Evolutionary conservation across 106 monocot species (phyloP).

Genomic region (Dioscorea alata): DNA sequence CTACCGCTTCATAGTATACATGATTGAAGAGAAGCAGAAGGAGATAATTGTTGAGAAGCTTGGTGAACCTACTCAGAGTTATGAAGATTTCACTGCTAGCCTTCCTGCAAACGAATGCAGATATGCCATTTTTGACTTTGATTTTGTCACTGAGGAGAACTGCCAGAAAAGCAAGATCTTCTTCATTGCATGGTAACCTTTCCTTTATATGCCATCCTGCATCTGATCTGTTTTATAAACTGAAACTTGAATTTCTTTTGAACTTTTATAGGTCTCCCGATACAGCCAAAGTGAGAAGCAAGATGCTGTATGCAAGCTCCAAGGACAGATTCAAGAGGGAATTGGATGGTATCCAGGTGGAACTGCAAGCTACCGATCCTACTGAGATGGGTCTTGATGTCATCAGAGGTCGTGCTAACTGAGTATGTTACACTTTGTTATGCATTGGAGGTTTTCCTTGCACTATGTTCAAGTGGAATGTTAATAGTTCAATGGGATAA

Average conservation of each 20-base stretch:
- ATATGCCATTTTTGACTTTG: conserved; percentile 27
- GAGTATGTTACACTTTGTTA: conserved; percentile 8
- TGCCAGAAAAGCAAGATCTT: conserved; percentile 60
- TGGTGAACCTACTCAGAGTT: conserved; percentile 18
- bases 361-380: conserved; percentile 22
- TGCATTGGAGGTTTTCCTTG: conserved; percentile 1
- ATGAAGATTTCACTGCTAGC: conserved; percentile 22
- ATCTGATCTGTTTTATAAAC: neutral
- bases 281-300: conserved; percentile 17
- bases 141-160: conserved; percentile 27
- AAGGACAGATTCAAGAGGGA: conserved; percentile 21
- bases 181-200: conserved; percentile 42
- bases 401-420: conserved; percentile 21
- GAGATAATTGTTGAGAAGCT: conserved; percentile 26
- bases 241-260: neutral
- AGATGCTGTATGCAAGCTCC: conserved; percentile 18
- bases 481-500: conserved; percentile 12
- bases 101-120: conserved; percentile 24
- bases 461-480: conserved; percentile 8
- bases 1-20: conserved; percentile 21
- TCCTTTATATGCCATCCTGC: neutral
- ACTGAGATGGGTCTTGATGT: conserved; percentile 25
- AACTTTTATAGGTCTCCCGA: conserved; percentile 16
- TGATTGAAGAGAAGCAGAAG: conserved; percentile 26
- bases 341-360: conserved; percentile 22